These are phyloP conservation scores for Thyridium curvatum DNA, from an alignment of 2,329 filamentous ascomycete species.

Conservation along the genomic window DNA sequence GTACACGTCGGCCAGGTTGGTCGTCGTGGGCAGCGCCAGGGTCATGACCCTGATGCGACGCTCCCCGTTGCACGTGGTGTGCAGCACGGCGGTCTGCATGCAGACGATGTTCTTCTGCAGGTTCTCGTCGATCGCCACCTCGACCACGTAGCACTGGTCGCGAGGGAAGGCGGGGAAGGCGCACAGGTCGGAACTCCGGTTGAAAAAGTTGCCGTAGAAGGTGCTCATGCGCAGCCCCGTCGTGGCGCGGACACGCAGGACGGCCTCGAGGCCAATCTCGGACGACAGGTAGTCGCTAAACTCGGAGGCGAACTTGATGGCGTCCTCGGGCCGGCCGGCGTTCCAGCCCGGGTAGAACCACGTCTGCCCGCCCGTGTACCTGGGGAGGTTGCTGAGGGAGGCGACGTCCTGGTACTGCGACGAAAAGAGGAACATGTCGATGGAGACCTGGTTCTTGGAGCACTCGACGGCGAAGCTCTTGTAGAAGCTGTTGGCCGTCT, in stretches of 20 bases:
- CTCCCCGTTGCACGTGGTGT: conserved; percentile 97
- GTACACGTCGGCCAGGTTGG: conserved; percentile 84
- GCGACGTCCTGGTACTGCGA: conserved; percentile 97
- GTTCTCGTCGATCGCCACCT: conserved; percentile 95
- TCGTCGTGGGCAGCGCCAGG: conserved; percentile 85
- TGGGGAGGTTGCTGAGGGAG: conserved; percentile 86
- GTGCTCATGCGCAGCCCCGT: conserved; percentile 94
- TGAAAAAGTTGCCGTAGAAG: conserved; percentile 99
- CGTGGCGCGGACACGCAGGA: conserved; percentile 89
- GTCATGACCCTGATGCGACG: conserved; percentile 92
- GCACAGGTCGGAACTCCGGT: conserved; percentile 92
- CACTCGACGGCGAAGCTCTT: conserved; percentile 99
- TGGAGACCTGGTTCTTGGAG: conserved; percentile 96
- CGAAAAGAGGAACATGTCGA: conserved; percentile 97
- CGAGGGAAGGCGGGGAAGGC: conserved; percentile 97
- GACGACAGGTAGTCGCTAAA: conserved; percentile 96
- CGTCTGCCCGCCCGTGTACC: conserved; percentile 95
- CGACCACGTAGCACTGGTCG: conserved; percentile 95
- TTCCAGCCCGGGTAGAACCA: conserved; percentile 99
- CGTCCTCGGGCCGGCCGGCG: conserved; percentile 85
- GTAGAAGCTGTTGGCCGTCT: conserved; percentile 94
- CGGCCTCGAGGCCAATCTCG: conserved; percentile 93
- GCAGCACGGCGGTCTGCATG: conserved; percentile 87
- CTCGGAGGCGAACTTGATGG: conserved; percentile 94
- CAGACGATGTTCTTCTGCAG: conserved; percentile 88